Evolutionary conservation across 495 filamentous ascomycete genomes (phyloP), one percentile per base, ranked within the genome.

Genomic region (Aspergillus ostianus): DNA sequence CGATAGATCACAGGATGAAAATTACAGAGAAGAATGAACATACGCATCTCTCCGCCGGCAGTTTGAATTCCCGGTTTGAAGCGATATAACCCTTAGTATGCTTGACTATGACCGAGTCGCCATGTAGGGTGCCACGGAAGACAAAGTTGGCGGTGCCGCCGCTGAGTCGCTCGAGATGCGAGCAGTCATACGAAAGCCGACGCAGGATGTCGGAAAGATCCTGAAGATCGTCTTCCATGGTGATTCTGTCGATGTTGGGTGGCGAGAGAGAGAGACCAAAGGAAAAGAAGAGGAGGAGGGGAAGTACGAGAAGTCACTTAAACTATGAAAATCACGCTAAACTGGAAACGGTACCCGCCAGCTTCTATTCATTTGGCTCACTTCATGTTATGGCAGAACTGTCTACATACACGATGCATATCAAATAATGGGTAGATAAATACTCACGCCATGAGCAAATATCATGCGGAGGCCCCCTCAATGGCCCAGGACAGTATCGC

Each of bases 121-220:
- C 63, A 19, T 59, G 58, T 4, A 82, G 72, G 27, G 47, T 67
- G n/a, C 82, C 85, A 30, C 80, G 77, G 65, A 85, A 87, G 53
- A 83, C 79, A 60, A 82, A 87, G 61, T 87, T 87, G 53, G 81
- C 81, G 1, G 76, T 82, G 15, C 85, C 84, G 5, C 84, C 84
- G 18, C 78, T 82, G 4, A 86, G 68, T 3, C 67, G 67, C 2
- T 60, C 68, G 6, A 86, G 67, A 0, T 77, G 74, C 5, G 77
- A 73, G 59, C 84, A 84, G 19, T 76, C 79, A 61, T 80, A 87
- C 36, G 29, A 55, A 21, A 41, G 36, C 3, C 36, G 36, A 15
- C 13, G 36, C 0, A 41, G 36, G 5, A 41, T 15, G 36, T 41
- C 36, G 36, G 36, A 12, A 12, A 41, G 6, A 12, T 15, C 5